A percentile compares a stretch with the other conserved stretches of the same genome.
These are phyloP conservation scores for Phytophthora pistaciae DNA, from an alignment of 352 stramenopile genomes.

Conservation along the genomic window DNA sequence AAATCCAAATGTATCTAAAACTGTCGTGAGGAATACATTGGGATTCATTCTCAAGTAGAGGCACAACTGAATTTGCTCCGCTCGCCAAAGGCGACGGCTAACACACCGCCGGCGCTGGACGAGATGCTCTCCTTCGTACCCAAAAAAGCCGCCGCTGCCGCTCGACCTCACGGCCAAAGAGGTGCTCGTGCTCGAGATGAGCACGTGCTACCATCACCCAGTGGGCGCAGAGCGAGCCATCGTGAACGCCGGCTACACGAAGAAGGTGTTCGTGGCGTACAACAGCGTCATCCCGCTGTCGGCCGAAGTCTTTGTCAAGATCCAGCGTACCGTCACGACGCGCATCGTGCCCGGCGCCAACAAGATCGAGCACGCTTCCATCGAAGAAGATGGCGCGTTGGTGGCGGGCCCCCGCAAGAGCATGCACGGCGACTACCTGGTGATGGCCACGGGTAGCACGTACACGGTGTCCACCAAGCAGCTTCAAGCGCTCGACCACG, in stretches of 20 bases:
- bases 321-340: slow-evolving; percentile 53
- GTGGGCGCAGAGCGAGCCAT: slow-evolving; percentile 52
- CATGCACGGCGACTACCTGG: slow-evolving; percentile 62
- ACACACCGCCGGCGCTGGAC: too few species aligned
- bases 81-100: too few species aligned
- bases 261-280: slow-evolving; percentile 69
- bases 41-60: too few species aligned
- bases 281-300: slow-evolving; percentile 50
- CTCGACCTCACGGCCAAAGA: slow-evolving; percentile 21
- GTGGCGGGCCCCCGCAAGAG: slow-evolving; percentile 32
- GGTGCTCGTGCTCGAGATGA: slow-evolving; percentile 68
- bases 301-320: slow-evolving; percentile 44
- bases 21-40: too few species aligned
- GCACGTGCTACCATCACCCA: slow-evolving; percentile 56
- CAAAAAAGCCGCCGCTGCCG: too few species aligned
- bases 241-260: slow-evolving; percentile 50
- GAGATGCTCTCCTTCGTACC: too few species aligned
- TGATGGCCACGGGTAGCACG: slow-evolving; percentile 67
- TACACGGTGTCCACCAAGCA: slow-evolving; percentile 71
- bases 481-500: slow-evolving; percentile 34
- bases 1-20: too few species aligned
- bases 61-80: too few species aligned
- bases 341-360: slow-evolving; percentile 33
- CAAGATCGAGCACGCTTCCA: slow-evolving; percentile 48
- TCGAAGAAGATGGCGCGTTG: slow-evolving; percentile 43